phyloP scores from a whole-genome alignment of 331 rosid genomes.

The Dryas integrifolia region DNA sequence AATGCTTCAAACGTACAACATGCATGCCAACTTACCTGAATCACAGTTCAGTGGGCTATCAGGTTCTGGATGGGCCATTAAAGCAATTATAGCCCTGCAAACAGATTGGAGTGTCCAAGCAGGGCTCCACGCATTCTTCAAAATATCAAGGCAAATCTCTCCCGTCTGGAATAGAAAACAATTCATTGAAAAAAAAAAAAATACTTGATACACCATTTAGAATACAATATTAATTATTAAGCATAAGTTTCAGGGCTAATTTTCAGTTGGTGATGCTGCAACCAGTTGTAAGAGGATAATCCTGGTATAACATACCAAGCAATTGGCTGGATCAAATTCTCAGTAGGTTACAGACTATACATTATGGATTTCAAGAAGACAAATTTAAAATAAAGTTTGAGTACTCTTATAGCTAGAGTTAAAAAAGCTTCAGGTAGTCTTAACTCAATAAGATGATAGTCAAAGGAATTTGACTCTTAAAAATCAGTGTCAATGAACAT shows the following conservation, averaged over 20 bases:
- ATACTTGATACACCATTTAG: slow-evolving; percentile 7
- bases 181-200: slow-evolving; percentile 1
- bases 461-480: neutral
- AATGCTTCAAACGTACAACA: neutral
- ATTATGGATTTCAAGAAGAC: neutral
- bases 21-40: slow-evolving; percentile 50
- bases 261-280: neutral
- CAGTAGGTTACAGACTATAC: neutral
- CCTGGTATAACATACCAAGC: neutral
- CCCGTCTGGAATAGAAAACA: slow-evolving; percentile 58
- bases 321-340: neutral
- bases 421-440: neutral
- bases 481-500: neutral
- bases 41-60: slow-evolving; percentile 98
- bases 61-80: slow-evolving; percentile 99
- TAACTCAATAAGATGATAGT: neutral
- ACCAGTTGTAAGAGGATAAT: slow-evolving; percentile 1
- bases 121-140: slow-evolving; percentile 99
- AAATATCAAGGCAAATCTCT: slow-evolving; percentile 94
- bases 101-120: slow-evolving; percentile 99
- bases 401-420: neutral
- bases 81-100: slow-evolving; percentile 94
- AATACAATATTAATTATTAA: neutral
- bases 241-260: neutral
- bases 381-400: neutral